These are phyloP conservation scores for Lophiostoma macrostomum DNA, from an alignment of 495 filamentous ascomycete genomes.

Conservation along the genomic window DNA sequence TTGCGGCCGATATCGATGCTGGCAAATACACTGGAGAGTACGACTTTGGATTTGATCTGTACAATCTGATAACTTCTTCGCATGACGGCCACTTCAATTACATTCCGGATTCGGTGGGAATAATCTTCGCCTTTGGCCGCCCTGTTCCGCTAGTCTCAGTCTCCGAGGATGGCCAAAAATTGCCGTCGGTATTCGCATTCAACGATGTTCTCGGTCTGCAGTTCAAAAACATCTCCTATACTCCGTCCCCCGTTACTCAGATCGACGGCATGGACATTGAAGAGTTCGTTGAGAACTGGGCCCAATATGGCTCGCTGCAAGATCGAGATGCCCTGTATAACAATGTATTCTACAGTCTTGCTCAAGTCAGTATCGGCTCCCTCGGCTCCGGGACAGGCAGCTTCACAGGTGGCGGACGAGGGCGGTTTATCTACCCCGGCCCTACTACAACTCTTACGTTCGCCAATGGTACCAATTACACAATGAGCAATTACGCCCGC, in stretches of 20 bases:
- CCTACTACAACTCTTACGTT: slow-evolving; percentile 34
- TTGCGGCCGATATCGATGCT: slow-evolving; percentile 26
- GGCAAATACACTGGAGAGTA: slow-evolving; percentile 35
- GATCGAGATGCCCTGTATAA: slow-evolving; percentile 38
- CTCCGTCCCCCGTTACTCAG: slow-evolving; percentile 33
- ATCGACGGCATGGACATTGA: slow-evolving; percentile 38
- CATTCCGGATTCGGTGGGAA: slow-evolving; percentile 36
- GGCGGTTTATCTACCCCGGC: slow-evolving; percentile 30
- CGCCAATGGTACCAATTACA: slow-evolving; percentile 33
- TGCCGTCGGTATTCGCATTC: slow-evolving; percentile 38
- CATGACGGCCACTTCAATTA: slow-evolving; percentile 40
- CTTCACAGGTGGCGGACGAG: slow-evolving; percentile 36
- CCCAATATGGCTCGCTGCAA: slow-evolving; percentile 31
- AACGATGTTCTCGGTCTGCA: slow-evolving; percentile 35
- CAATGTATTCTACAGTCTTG: slow-evolving; percentile 33
- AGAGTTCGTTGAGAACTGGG: slow-evolving; percentile 26
- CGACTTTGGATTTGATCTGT: slow-evolving; percentile 37
- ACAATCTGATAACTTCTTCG: slow-evolving; percentile 34
- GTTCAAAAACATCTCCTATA: slow-evolving; percentile 37
- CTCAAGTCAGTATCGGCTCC: slow-evolving; percentile 29
- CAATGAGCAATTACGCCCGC: slow-evolving; percentile 30
- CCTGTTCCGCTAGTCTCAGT: slow-evolving; percentile 36
- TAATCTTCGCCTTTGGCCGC: slow-evolving; percentile 36
- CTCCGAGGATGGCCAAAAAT: slow-evolving; percentile 35
- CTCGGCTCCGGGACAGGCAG: slow-evolving; percentile 33